Base-by-base conservation (phyloP, 2,329 filamentous ascomycete species). In the Sclerotinia nivalis region DNA sequence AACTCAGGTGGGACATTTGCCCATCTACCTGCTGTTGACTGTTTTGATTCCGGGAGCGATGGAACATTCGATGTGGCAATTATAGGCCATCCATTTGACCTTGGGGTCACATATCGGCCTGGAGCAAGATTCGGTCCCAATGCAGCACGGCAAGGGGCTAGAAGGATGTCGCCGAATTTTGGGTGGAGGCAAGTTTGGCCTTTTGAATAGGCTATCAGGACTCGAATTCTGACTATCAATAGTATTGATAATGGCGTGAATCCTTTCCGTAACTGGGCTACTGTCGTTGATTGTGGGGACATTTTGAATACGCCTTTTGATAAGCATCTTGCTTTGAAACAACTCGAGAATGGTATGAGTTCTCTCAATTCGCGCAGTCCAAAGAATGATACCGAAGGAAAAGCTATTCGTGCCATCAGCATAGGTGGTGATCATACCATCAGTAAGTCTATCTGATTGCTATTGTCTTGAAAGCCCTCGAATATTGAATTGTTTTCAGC, bases 381-480 rank as follows among this genome's bases (percentile, higher is more conserved):
- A 2, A 76, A 77, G 66, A 77, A 78, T 55, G 68, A 62, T 7
- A 73, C 75, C n/a, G 71, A 70, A 28, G 70, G 68, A 20, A 74
- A 78, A 68, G 73, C 73, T 22, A 71, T 76, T 8, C 71, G 76
- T 49, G 69, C 75, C n/a, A 74, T 78, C 40, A 74, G 70, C 1
- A 75, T 78, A 61, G 76, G 76, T 31, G 76, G 76, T 34, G 76
- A 78, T 69, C 76, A 78, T 68, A 78, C 76, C 8, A 78, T 78
- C n/a, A 78, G 76, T 78, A 66, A 72, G 49, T 22, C 22, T 56
- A 2, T 28, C 8, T 37, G 1, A 34, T 25, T 2, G 5, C 12
- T 8, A 9, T n/a, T n/a, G n/a, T 25, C 45, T 28, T 15, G 8
- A 61, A 25, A 3, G 20, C 20, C 8, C 13, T 59, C 25, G 65